Percentiles rank a stretch among this genome's conserved stretches.
phyloP scores from a whole-genome alignment of 768 basidiomycete genomes.

The Auriscalpium microsporum region DNA sequence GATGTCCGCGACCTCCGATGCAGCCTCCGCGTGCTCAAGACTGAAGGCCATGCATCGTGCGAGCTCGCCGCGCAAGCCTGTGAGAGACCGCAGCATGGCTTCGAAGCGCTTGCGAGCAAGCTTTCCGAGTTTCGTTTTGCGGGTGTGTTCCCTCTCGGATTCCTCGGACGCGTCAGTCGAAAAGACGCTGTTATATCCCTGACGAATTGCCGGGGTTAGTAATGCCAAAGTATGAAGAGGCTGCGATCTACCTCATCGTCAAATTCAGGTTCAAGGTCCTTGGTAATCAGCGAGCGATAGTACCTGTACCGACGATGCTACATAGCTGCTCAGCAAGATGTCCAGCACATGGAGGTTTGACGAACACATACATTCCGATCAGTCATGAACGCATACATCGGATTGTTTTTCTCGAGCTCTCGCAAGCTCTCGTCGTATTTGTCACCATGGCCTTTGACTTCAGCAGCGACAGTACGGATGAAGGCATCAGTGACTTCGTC shows the following conservation, averaged over 20 bases:
- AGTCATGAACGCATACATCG: constrained; percentile 74
- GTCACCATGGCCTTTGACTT: constrained; percentile 72
- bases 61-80: constrained; percentile 82
- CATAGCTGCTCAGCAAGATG: constrained; percentile 1
- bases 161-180: constrained; percentile 94
- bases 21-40: constrained; percentile 92
- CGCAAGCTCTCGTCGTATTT: constrained; percentile 69
- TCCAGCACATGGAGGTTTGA: constrained; percentile 17
- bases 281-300: constrained; percentile 62
- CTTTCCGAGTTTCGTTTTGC: constrained; percentile 71
- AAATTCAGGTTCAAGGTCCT: constrained; percentile 59
- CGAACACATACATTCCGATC: constrained; percentile 6
- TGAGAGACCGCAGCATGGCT: constrained; percentile 79
- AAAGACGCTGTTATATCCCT: constrained; percentile 85
- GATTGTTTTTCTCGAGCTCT: constrained; percentile 71
- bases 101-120: constrained; percentile 81
- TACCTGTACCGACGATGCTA: constrained; percentile 68
- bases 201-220: neutral
- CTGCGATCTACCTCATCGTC: constrained; percentile 56
- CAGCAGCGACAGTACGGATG: constrained; percentile 77
- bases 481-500: constrained; percentile 77
- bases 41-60: constrained; percentile 97
- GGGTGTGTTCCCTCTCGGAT: constrained; percentile 74
- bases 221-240: neutral
- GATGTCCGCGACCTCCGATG: constrained; percentile 87